Conservation (phyloP, 2,329 filamentous ascomycete species). For the Byssothecium circinans region DNA sequence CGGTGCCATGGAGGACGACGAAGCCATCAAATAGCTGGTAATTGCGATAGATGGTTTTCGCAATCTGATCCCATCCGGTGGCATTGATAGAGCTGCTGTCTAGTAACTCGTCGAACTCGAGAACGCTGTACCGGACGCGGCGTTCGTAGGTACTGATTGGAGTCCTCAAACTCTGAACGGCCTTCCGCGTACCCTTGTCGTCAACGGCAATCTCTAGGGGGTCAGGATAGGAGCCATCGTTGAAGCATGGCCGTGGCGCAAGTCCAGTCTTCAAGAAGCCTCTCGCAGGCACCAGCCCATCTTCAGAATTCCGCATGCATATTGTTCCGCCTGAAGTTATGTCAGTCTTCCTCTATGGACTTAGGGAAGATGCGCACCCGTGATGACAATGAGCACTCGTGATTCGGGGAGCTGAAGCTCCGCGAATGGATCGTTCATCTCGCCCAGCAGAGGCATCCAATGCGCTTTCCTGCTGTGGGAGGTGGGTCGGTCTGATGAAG, state of each 20-base stretch:
- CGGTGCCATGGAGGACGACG: slow-evolving; percentile 86
- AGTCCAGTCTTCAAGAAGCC: slow-evolving; percentile 83
- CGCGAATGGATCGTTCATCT: slow-evolving; percentile 30
- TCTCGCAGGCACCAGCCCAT: slow-evolving; percentile 72
- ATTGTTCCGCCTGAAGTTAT: slow-evolving; percentile 66
- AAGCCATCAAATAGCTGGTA: slow-evolving; percentile 90
- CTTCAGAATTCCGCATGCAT: slow-evolving; percentile 81
- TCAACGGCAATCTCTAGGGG: slow-evolving; percentile 60
- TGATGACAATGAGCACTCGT: slow-evolving; percentile 86
- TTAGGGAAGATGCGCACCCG: slow-evolving; percentile 55
- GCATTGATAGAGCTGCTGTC: slow-evolving; percentile 91
- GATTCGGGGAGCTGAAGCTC: slow-evolving; percentile 64
- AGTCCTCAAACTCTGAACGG: slow-evolving; percentile 72
- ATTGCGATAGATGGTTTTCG: slow-evolving; percentile 75
- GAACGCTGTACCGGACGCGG: slow-evolving; percentile 78
- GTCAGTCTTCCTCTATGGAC: not conserved
- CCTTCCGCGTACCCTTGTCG: slow-evolving; percentile 50
- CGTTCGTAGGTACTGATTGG: slow-evolving; percentile 78
- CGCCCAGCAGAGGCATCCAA: slow-evolving; percentile 9
- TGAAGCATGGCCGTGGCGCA: slow-evolving; percentile 80
- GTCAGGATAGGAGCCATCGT: slow-evolving; percentile 67
- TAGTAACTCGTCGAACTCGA: slow-evolving; percentile 81
- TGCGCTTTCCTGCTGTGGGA: not conserved
- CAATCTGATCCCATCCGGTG: slow-evolving; percentile 82
- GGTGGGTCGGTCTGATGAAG: not conserved